Percentiles rank a stretch among this genome's conserved stretches.
These are phyloP conservation scores for Linum lewisii DNA, from an alignment of 345 rosid genomes.

Conservation along the genomic window DNA sequence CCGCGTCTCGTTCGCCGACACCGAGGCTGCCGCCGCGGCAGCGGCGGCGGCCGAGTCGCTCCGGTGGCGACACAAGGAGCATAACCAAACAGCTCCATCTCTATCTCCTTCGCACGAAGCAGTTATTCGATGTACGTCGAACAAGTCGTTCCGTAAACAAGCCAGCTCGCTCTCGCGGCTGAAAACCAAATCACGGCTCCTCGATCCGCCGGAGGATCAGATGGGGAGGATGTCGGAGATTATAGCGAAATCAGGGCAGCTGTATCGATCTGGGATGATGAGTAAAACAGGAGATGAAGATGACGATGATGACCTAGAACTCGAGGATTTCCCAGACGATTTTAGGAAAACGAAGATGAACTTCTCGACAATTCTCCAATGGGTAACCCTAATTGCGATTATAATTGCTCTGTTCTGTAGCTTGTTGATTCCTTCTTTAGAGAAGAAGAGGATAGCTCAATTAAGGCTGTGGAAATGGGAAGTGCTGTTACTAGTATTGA, in stretches of 20 bases:
- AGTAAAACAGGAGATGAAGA: constrained; percentile 33
- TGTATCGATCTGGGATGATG: constrained; percentile 37
- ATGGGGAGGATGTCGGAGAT: constrained; percentile 25
- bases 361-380: constrained; percentile 42
- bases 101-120: constrained; percentile 7
- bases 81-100: too few relatives aligned
- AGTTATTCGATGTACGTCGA: constrained; percentile 42
- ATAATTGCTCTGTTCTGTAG: constrained; percentile 42
- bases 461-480: constrained; percentile 90
- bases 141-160: constrained; percentile 34
- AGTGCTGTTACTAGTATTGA: constrained; percentile 58
- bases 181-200: constrained; percentile 68
- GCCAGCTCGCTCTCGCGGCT: constrained; percentile 29
- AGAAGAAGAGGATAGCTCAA: constrained; percentile 28
- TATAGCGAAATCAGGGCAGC: constrained; percentile 40
- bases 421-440: constrained; percentile 30
- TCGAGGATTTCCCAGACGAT: constrained; percentile 70
- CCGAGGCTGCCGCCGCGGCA: not conserved
- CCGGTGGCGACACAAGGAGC: not conserved
- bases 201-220: constrained; percentile 55
- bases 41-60: constrained; percentile 23
- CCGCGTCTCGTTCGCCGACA: constrained; percentile 43
- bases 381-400: constrained; percentile 54
- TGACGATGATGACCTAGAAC: constrained; percentile 47
- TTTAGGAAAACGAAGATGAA: constrained; percentile 31